phyloP scores from a whole-genome alignment of 805 yeast genomes.

The Phaffomyces thermotolerans region DNA sequence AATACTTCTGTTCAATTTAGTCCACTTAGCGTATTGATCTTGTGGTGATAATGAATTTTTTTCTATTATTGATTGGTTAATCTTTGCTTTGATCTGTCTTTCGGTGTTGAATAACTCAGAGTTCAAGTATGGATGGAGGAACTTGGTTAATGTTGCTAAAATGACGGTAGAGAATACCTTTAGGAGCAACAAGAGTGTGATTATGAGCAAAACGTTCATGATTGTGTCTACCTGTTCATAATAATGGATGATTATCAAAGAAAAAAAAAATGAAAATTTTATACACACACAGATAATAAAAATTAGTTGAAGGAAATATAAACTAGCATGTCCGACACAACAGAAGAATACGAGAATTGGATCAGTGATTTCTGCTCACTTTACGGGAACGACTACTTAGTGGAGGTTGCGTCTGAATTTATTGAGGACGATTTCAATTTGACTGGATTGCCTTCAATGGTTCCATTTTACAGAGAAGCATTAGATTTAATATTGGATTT shows the following conservation, averaged over 20 bases:
- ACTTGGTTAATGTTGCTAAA: neutral
- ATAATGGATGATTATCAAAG: neutral
- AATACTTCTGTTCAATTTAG: conserved; percentile 63
- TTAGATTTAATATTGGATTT: conserved; percentile 84
- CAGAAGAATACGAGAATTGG: conserved; percentile 48
- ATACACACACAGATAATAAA: neutral
- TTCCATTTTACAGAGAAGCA: conserved; percentile 89
- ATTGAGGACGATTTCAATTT: conserved; percentile 95
- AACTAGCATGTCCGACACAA: conserved; percentile 18
- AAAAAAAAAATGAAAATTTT: neutral
- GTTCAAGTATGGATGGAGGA: conserved; percentile 27
- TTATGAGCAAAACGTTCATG: neutral
- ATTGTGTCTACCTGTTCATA: neutral
- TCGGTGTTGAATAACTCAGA: conserved; percentile 17
- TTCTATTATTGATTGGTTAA: conserved; percentile 38
- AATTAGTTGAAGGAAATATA: neutral
- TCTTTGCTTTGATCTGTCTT: conserved; percentile 33
- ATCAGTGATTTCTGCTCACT: conserved; percentile 45
- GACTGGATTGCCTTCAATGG: conserved; percentile 79
- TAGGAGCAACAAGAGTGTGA: conserved; percentile 9
- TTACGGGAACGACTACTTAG: conserved; percentile 75
- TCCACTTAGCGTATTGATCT: conserved; percentile 95
- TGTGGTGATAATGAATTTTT: conserved; percentile 70
- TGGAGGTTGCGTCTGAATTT: conserved; percentile 85
- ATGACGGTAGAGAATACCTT: conserved; percentile 27